Evolutionary conservation across 306 rosid genomes (phyloP), one percentile per base, ranked within the genome.

Genomic region (Rubus idaeus): DNA sequence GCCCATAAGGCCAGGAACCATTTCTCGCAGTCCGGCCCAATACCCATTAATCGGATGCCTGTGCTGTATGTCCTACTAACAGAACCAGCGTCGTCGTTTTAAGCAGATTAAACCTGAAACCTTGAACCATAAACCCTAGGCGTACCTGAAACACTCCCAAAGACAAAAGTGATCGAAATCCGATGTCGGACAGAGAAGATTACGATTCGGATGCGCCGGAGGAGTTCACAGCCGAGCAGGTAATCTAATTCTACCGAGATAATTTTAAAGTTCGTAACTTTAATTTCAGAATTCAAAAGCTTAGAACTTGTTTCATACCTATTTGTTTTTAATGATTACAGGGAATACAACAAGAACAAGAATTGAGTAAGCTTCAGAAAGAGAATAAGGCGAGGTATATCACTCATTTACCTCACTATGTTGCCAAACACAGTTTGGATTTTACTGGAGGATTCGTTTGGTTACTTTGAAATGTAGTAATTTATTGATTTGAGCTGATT

Each of bases 161-260:
- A 11, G 41, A 67, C 47, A 53, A 68, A 67, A 77, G 42, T 37
- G 45, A 20, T 52, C 40, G 71, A 64, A 39, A 12, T 69, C 66
- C 62, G 78, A 85, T 90, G 96, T 87, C 90, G 78, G 87, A 80
- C 70, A 57, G 77, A 72, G 91, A 88, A 75, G 91, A 65, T 20
- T 65, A 75, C 71, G 90, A 90, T 39, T 93, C 90, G 4, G 96
- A 93, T 41, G 87, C 88, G 35, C 97, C 97, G 10, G 97, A 93
- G 81, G 97, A 93, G 76, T 80, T 93, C 81, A 89, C 98, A 16
- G 91, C 93, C 6, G 92, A 82, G 67, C 92, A 88, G 92, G 92
- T 85, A 56, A 2, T 61, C 44, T 1, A 9, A 9, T 1, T 13
- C 52, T 67, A 21, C 50, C 6, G 23, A 44, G 6, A 46, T 40